Conservation (phyloP, 495 filamentous ascomycete species). For the Penicillium angulare region DNA sequence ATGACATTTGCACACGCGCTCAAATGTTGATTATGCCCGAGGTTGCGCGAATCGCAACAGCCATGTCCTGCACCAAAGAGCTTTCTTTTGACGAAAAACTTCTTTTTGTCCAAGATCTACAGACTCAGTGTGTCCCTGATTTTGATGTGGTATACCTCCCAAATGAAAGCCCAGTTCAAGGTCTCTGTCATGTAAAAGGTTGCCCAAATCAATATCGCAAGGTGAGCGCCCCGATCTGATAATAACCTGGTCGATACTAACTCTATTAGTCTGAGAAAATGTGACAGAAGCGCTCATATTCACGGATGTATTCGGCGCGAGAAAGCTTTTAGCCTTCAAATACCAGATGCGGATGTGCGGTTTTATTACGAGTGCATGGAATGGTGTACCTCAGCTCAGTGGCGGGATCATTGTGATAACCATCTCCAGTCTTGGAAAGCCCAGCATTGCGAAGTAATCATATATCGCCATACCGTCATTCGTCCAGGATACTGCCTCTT, state of each 20-base stretch:
- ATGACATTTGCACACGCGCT: conserved; percentile 12
- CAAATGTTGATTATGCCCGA: conserved; percentile 15
- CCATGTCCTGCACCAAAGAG: conserved; percentile 16
- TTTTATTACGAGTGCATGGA: conserved; percentile 22
- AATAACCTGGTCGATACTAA: conserved; percentile 15
- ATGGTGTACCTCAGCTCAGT: conserved; percentile 11
- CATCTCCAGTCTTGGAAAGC: conserved; percentile 16
- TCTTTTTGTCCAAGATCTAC: conserved; percentile 18
- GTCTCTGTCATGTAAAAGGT: conserved; percentile 11
- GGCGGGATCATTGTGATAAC: conserved; percentile 8
- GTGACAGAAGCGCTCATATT: conserved; percentile 19
- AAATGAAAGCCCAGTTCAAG: conserved; percentile 15
- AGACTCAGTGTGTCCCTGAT: conserved; percentile 15
- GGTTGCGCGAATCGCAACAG: conserved; percentile 11
- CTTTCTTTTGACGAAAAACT: conserved; percentile 21
- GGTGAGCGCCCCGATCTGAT: no score
- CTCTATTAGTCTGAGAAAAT: conserved; percentile 12
- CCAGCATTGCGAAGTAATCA: conserved; percentile 19
- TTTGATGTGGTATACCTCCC: conserved; percentile 23
- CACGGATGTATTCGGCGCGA: conserved; percentile 11
- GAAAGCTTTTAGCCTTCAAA: conserved; percentile 5
- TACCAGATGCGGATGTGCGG: conserved; percentile 10
- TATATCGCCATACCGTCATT: conserved; percentile 18
- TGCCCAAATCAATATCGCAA: conserved; percentile 9
- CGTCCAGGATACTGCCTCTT: conserved; percentile 17